Evolutionary conservation across 768 basidiomycete genomes (phyloP).

Genomic region (Trametes sanguinea): DNA sequence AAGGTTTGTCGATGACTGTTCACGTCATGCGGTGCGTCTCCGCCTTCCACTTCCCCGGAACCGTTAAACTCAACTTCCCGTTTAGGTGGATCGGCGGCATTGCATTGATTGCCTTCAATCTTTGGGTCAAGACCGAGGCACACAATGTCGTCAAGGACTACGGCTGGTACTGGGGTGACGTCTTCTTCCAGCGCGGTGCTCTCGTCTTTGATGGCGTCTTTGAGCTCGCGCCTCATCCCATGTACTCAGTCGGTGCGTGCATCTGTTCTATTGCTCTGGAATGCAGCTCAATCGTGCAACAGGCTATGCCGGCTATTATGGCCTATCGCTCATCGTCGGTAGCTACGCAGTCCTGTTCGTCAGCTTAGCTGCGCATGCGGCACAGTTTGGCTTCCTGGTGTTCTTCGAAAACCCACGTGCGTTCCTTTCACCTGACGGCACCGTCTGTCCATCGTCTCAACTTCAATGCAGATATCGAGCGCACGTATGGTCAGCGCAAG

Average conservation of each 20-base stretch:
- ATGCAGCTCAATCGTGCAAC: constrained; percentile 7
- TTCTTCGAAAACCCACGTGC: constrained; percentile 97
- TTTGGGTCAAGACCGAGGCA: constrained; percentile 98
- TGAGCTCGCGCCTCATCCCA: constrained; percentile 89
- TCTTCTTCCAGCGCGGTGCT: constrained; percentile 89
- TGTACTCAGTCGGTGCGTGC: constrained; percentile 84
- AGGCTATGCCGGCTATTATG: constrained; percentile 99
- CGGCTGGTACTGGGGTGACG: constrained; percentile 97
- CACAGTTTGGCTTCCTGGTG: constrained; percentile 94
- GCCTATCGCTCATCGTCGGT: constrained; percentile 86
- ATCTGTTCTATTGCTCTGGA: background rate
- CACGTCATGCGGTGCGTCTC: constrained; percentile 73
- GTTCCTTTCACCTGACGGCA: constrained; percentile 28
- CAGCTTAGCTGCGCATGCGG: constrained; percentile 91
- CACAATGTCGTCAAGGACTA: constrained; percentile 98
- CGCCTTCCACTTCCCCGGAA: background rate
- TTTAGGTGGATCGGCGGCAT: constrained; percentile 85
- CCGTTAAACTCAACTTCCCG: constrained; percentile 15
- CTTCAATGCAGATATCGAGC: constrained; percentile 30
- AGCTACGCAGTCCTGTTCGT: constrained; percentile 91
- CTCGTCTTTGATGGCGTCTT: constrained; percentile 98
- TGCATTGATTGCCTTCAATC: constrained; percentile 87
- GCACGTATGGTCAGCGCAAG: constrained; percentile 91
- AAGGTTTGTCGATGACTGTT: constrained; percentile 67
- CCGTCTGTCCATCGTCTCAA: background rate